Percentiles rank a stretch among this genome's conserved stretches.
Evolutionary conservation across 257 asterid species (phyloP).

Genomic region (Haberlea rhodopensis): DNA sequence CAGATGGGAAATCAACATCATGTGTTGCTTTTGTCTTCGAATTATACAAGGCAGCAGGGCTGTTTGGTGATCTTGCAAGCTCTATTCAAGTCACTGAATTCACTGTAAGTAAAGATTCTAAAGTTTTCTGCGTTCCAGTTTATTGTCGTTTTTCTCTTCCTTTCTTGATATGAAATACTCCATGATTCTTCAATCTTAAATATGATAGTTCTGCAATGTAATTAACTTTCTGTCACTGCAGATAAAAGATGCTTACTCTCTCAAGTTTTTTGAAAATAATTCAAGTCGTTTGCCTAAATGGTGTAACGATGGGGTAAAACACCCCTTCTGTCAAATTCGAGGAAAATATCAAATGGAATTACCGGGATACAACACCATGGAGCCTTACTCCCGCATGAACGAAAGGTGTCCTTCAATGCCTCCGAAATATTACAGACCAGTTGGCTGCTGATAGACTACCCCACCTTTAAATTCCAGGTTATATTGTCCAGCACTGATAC

Average conservation of each 20-base stretch:
- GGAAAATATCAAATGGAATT: conserved; percentile 83
- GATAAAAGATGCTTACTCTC: conserved; percentile 85
- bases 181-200: not conserved
- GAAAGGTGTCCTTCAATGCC: conserved; percentile 92
- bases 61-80: conserved; percentile 65
- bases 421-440: conserved; percentile 63
- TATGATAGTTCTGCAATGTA: not conserved
- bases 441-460: conserved; percentile 55
- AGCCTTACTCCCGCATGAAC: conserved; percentile 75
- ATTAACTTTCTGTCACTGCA: conserved; percentile 33
- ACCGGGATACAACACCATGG: conserved; percentile 73
- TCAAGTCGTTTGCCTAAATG: conserved; percentile 78
- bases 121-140: not conserved
- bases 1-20: conserved; percentile 82
- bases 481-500: not conserved
- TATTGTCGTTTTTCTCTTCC: not conserved
- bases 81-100: conserved; percentile 89
- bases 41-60: conserved; percentile 86
- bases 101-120: conserved; percentile 55
- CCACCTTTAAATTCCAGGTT: not conserved
- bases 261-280: conserved; percentile 69
- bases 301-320: conserved; percentile 84
- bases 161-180: not conserved
- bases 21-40: conserved; percentile 90
- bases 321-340: conserved; percentile 79